Conservation (phyloP, 78 protist genomes). For the Chrysochromulina tobinii region DNA sequence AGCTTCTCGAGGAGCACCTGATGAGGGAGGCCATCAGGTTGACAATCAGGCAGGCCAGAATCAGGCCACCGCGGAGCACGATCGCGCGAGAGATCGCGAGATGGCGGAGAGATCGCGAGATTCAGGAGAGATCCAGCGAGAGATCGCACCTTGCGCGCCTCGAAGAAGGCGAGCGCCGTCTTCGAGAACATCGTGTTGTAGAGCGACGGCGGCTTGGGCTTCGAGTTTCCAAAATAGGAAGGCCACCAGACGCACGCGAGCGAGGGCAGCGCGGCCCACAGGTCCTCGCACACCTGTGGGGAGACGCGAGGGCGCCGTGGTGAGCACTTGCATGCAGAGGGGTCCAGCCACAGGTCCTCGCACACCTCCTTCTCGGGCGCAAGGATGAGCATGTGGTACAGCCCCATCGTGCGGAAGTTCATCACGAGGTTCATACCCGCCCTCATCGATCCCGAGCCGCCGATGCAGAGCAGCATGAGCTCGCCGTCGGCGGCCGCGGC, state of each 20-base stretch:
- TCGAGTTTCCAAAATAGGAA: neutral
- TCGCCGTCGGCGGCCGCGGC: neutral
- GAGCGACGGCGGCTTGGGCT: neutral
- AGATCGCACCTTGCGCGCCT: neutral
- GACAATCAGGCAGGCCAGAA: too few relatives aligned
- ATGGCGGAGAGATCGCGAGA: too few relatives aligned
- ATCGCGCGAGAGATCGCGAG: too few relatives aligned
- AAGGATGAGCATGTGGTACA: slow-evolving; percentile 8
- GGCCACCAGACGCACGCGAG: slow-evolving; percentile 24
- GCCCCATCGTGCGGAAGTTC: slow-evolving; percentile 20
- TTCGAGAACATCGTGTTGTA: neutral
- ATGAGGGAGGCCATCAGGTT: too few relatives aligned
- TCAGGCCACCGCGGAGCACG: too few relatives aligned
- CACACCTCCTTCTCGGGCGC: neutral
- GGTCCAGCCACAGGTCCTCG: too few relatives aligned
- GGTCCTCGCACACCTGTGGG: neutral
- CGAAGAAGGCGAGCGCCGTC: slow-evolving; percentile 1
- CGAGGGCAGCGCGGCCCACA: neutral
- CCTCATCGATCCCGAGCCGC: neutral
- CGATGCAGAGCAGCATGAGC: slow-evolving; percentile 3
- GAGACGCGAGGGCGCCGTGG: too few relatives aligned
- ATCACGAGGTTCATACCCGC: neutral
- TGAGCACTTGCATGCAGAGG: too few relatives aligned
- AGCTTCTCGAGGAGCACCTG: too few relatives aligned
- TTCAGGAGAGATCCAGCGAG: too few relatives aligned